These are phyloP conservation scores for Tetradesmus lagerheimii DNA, from an alignment of 139 green algal species.

Conservation along the genomic window DNA sequence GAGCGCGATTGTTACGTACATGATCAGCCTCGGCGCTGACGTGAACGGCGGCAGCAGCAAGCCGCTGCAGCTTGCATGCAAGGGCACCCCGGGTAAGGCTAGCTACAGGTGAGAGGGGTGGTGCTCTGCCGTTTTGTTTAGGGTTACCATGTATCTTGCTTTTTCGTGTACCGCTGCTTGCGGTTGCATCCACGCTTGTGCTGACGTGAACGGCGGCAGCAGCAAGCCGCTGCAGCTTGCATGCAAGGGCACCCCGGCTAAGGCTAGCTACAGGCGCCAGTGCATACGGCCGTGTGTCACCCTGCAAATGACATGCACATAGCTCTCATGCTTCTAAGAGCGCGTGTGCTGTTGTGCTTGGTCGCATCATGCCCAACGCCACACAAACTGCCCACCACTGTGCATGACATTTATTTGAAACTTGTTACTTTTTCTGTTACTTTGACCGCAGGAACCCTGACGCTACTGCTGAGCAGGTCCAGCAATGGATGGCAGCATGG, in stretches of 20 bases:
- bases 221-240: not conserved
- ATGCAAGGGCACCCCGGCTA: not conserved
- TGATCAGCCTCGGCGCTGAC: conserved; percentile 25
- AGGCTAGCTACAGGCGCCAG: conserved; percentile 7
- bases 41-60: conserved; percentile 4
- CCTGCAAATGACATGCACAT: no score
- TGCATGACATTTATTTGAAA: no score
- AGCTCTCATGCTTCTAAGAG: no score
- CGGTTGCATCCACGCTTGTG: no score
- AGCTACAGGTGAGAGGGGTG: conserved; percentile 10
- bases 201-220: conserved; percentile 26
- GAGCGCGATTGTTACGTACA: not conserved
- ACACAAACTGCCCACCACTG: no score
- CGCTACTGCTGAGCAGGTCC: not conserved
- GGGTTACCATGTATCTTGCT: no score
- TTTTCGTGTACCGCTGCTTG: no score
- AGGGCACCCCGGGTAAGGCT: not conserved
- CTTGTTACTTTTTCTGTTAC: not conserved
- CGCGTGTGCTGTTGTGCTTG: no score
- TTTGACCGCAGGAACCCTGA: conserved; percentile 8
- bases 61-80: conserved; percentile 8
- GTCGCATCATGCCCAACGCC: no score
- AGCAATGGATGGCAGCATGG: not conserved
- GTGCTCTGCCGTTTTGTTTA: no score
- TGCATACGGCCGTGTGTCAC: no score